Base-by-base conservation (phyloP, 164 flowering plant species). In the Vitis labrusca region DNA sequence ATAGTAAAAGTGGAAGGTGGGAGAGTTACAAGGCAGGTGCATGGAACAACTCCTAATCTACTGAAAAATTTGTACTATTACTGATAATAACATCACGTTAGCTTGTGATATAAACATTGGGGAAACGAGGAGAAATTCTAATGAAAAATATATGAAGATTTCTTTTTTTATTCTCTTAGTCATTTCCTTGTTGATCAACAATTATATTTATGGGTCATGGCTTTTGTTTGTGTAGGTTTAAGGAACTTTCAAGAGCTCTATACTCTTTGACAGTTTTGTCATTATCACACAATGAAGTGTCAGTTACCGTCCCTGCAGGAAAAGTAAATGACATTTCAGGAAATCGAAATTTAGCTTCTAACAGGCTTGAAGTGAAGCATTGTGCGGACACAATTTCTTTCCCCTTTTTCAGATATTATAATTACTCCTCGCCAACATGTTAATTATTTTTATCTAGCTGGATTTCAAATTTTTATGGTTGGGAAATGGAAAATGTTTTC, bases 21-120 rank as follows among this genome's bases (percentile, higher is more conserved):
- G 29, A 84, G 72, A 74, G 63, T 88, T 64, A 73, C 74, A 83
- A 88, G 92, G 92, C 86, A 88, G 88, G 91, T 85, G 87, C 82
- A 80, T 71, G 65, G 56, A 60, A 61, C 59, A 67, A 67, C 27
- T 50, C 59, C 49, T 16, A 58, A 59, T 8, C 61, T 66, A 11
- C 37, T 56, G 12, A 29, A 30, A 37, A 44, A 29, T 2, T 15
- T 50, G 51, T 10, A 32, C 2, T 9, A 47, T 61, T 54, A n/a
- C 44, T 37, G 44, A 37, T 37, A 37, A 37, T 37, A 3, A 37
- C 44, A 37, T 37, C 44, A 37, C 7, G 7, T 37, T 3, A 37
- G 5, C 7, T 6, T 37, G 44, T 37, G 44, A 37, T 37, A 37
- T 37, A 37, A 37, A 6, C 44, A 4, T 37, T 5, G 7, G 44